Evolutionary conservation across 2,329 filamentous ascomycete genomes (phyloP).

Genomic region (Colletotrichum lupini): DNA sequence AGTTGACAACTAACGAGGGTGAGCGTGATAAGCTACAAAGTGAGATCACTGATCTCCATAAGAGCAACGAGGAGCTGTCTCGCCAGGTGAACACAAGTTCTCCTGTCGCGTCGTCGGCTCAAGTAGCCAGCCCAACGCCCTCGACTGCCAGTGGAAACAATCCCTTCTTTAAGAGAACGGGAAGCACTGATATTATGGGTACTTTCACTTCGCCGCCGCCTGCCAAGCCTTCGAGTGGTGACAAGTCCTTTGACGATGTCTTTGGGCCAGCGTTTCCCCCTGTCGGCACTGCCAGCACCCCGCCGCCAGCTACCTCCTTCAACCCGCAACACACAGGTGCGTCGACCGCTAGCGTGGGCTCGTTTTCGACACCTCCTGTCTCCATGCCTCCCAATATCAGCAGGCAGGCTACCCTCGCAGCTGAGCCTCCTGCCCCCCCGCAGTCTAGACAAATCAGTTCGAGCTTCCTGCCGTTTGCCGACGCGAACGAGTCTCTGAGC

Average conservation of each 20-base stretch:
- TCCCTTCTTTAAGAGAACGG: conserved; percentile 87
- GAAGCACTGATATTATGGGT: conserved; percentile 69
- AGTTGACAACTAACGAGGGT: conserved; percentile 87
- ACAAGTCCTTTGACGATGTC: conserved; percentile 85
- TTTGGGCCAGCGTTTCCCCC: conserved; percentile 77
- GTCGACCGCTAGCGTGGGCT: conserved; percentile 64
- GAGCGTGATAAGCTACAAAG: conserved; percentile 89
- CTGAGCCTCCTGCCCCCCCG: conserved; percentile 70
- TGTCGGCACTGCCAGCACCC: conserved; percentile 54
- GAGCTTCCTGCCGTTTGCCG: conserved; percentile 77
- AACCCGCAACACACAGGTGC: conserved; percentile 68
- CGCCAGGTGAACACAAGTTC: conserved; percentile 64
- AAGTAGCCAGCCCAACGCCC: conserved; percentile 76
- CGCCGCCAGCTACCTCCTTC: conserved; percentile 69
- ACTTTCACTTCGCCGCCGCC: conserved; percentile 60
- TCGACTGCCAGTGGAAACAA: conserved; percentile 84
- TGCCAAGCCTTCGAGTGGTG: conserved; percentile 60
- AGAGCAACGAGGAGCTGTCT: conserved; percentile 68
- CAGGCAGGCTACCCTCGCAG: conserved; percentile 69
- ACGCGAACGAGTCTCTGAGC: conserved; percentile 74
- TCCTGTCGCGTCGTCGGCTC: conserved; percentile 56
- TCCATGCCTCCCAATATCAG: conserved; percentile 69
- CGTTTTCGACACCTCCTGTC: conserved; percentile 65
- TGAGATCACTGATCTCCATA: conserved; percentile 78
- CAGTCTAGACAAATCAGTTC: conserved; percentile 83